Conservation (phyloP, 78 protist species). For the Capsaspora owczarzaki region DNA sequence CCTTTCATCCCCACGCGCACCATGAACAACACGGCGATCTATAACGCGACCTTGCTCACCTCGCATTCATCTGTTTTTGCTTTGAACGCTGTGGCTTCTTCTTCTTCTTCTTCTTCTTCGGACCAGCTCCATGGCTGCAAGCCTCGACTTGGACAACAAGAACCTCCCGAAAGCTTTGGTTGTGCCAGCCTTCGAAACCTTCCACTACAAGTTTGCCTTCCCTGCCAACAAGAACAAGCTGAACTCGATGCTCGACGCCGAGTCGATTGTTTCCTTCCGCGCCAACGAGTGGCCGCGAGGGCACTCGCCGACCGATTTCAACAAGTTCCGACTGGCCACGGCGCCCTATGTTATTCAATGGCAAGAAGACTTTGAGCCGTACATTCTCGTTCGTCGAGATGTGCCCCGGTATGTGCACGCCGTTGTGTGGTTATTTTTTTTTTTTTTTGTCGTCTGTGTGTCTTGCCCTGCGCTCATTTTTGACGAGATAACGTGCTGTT, state of each 20-base stretch:
- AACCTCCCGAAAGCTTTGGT: background rate
- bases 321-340: background rate
- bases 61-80: too few relatives aligned
- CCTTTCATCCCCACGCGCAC: too few relatives aligned
- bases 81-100: too few relatives aligned
- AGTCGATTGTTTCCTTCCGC: background rate
- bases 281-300: slow-evolving; percentile 2
- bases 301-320: background rate
- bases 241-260: background rate
- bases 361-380: background rate
- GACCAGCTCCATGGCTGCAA: too few relatives aligned
- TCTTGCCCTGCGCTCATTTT: background rate
- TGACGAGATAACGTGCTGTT: too few relatives aligned
- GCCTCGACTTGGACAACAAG: too few relatives aligned
- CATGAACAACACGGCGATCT: too few relatives aligned
- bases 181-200: background rate
- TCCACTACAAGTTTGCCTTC: background rate
- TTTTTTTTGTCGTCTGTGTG: background rate
- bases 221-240: background rate
- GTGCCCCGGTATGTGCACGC: background rate
- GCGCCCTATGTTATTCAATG: background rate
- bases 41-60: too few relatives aligned
- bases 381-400: background rate
- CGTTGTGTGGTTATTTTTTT: background rate
- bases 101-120: too few relatives aligned